These are phyloP conservation scores for Diophrys appendiculata DNA, from an alignment of 73 alveolate genomes.

Conservation along the genomic window DNA sequence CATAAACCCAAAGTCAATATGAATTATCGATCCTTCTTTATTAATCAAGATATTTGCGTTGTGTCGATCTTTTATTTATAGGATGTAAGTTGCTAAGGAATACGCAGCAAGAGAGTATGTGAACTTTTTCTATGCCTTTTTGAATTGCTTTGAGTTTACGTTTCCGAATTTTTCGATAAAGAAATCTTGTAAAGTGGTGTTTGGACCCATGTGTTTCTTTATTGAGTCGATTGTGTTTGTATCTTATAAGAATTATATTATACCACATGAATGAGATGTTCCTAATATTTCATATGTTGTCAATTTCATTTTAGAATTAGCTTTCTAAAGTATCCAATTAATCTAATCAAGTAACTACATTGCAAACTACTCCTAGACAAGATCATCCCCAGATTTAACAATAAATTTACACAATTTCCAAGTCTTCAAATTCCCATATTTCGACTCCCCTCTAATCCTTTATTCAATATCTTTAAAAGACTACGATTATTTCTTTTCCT, in stretches of 20 bases:
- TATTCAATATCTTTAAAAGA: constrained; percentile 38
- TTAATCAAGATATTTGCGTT: constrained; percentile 89
- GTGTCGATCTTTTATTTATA: constrained; percentile 90
- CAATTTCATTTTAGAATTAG: constrained; percentile 55
- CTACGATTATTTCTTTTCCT: too few relatives aligned
- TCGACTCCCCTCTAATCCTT: constrained; percentile 44
- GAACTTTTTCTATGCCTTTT: constrained; percentile 70
- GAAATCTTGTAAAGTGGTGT: constrained; percentile 27
- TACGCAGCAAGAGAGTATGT: constrained; percentile 89
- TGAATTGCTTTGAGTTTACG: constrained; percentile 21
- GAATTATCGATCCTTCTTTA: constrained; percentile 87
- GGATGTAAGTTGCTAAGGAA: constrained; percentile 76
- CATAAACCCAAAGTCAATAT: constrained; percentile 94
- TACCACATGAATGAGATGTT: constrained; percentile 84
- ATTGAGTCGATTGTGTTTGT: constrained; percentile 85
- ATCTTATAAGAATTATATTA: constrained; percentile 83
- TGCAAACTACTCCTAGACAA: constrained; percentile 73
- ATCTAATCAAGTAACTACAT: constrained; percentile 60
- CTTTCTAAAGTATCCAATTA: constrained; percentile 56
- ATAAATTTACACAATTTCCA: constrained; percentile 46
- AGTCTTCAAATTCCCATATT: constrained; percentile 50
- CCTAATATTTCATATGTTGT: constrained; percentile 83
- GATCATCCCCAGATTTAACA: constrained; percentile 73
- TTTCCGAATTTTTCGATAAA: constrained; percentile 23
- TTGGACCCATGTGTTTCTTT: constrained; percentile 49